A percentile compares a stretch with the other conserved stretches of the same genome.
Evolutionary conservation across 2,329 filamentous ascomycete genomes (phyloP).

Genomic region (Phaeophleospora eucalypticola): DNA sequence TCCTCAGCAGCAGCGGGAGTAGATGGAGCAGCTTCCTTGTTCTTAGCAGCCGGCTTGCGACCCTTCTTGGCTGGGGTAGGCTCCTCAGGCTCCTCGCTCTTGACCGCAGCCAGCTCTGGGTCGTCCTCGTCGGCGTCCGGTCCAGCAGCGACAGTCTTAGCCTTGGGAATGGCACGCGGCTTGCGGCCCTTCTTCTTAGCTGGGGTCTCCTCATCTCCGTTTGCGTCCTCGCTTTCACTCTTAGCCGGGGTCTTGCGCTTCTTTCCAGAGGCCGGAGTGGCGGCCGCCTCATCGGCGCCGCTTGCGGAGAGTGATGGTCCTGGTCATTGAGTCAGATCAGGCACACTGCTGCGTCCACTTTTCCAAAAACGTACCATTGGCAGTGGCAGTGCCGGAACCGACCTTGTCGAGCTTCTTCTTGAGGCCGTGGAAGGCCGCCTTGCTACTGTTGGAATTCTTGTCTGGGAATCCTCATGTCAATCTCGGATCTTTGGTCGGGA

Average conservation of each 20-base stretch:
- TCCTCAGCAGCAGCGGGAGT: not conserved
- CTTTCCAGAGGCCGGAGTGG: conserved; percentile 8
- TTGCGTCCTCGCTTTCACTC: conserved; percentile 16
- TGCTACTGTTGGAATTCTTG: not conserved
- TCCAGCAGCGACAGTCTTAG: conserved; percentile 12
- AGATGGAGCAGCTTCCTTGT: not conserved
- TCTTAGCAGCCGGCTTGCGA: not conserved
- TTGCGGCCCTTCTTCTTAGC: conserved; percentile 22
- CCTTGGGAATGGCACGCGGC: conserved; percentile 9
- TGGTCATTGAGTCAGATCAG: not conserved
- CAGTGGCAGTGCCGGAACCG: not conserved
- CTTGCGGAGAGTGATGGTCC: conserved; percentile 1
- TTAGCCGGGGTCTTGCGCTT: conserved; percentile 20
- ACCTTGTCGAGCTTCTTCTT: conserved; percentile 11
- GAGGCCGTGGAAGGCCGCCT: conserved; percentile 1
- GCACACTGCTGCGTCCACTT: no score
- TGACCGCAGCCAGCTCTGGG: conserved; percentile 6
- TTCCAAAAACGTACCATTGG: not conserved
- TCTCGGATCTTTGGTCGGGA: not conserved
- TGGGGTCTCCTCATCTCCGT: conserved; percentile 17
- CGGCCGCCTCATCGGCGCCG: conserved; percentile 1
- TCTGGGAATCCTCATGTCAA: not conserved
- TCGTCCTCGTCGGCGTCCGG: conserved; percentile 20
- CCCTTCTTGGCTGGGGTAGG: not conserved
- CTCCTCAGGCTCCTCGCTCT: conserved; percentile 2